A percentile compares a stretch with the other conserved stretches of the same genome.
phyloP scores from a whole-genome alignment of 306 rosid genomes.

The Quercus gilva region DNA sequence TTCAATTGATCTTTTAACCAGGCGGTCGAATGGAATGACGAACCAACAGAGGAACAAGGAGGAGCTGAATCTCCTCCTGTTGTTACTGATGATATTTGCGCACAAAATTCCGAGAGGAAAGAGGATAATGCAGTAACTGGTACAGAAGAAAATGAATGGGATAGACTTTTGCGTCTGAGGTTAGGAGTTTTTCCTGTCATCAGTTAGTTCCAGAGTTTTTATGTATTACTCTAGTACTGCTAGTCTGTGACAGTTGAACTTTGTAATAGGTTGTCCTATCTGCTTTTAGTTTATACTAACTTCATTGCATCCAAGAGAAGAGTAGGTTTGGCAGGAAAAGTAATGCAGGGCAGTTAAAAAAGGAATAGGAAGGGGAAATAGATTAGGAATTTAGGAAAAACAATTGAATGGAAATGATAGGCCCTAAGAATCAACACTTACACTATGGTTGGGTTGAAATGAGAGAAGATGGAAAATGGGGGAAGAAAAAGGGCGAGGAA shows the following conservation, averaged over 20 bases:
- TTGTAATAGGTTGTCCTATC: neutral
- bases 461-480: too few species aligned
- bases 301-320: neutral
- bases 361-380: too few species aligned
- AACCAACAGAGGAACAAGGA: constrained; percentile 77
- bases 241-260: neutral
- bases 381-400: too few species aligned
- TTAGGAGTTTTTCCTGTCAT: constrained; percentile 33
- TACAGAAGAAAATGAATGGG: constrained; percentile 98
- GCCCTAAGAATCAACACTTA: too few species aligned
- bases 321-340: neutral
- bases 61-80: constrained; percentile 73
- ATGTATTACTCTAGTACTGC: neutral
- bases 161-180: constrained; percentile 86
- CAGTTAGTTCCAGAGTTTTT: neutral
- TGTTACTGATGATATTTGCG: constrained; percentile 54
- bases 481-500: too few species aligned
- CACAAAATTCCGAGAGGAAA: constrained; percentile 66
- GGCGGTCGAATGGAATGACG: constrained; percentile 97
- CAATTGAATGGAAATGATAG: too few species aligned
- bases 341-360: too few species aligned
- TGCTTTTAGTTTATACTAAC: too few species aligned
- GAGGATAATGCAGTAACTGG: constrained; percentile 57
- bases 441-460: too few species aligned
- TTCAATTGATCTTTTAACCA: constrained; percentile 23